These are phyloP conservation scores for Diaporthe citrichinensis DNA, from an alignment of 2,329 filamentous ascomycete species.

Conservation along the genomic window DNA sequence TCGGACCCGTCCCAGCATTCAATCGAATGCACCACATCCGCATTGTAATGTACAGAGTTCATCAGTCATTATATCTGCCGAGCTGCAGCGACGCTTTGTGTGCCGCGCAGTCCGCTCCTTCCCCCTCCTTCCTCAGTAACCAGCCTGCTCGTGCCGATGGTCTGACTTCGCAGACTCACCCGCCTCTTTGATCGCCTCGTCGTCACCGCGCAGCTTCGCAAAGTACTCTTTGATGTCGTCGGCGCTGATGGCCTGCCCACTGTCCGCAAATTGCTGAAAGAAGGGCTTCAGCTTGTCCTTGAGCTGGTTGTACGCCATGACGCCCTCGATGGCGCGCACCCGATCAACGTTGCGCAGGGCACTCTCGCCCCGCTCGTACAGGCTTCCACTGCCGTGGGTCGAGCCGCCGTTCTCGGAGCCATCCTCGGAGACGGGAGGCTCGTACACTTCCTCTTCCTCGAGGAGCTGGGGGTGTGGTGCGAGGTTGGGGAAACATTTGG, in stretches of 20 bases:
- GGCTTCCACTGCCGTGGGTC: constrained; percentile 80
- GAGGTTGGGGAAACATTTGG: constrained; percentile 82
- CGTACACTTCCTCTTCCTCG: constrained; percentile 94
- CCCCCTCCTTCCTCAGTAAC: constrained; percentile 56
- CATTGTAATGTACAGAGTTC: constrained; percentile 35
- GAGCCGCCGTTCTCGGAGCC: constrained; percentile 69
- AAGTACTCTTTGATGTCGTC: constrained; percentile 98
- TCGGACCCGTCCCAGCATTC: constrained; percentile 1
- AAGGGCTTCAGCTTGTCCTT: constrained; percentile 97
- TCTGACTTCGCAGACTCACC: constrained; percentile 64
- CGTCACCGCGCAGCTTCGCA: constrained; percentile 92
- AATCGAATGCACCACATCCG: background rate
- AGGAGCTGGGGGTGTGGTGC: constrained; percentile 83
- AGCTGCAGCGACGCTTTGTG: background rate
- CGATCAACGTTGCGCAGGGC: constrained; percentile 93
- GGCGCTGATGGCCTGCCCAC: constrained; percentile 86
- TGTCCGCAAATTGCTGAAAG: constrained; percentile 93
- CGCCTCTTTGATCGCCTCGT: constrained; percentile 77
- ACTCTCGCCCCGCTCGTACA: constrained; percentile 93
- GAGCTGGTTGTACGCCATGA: constrained; percentile 97
- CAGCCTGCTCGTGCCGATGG: constrained; percentile 65
- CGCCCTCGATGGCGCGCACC: constrained; percentile 93
- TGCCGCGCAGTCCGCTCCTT: background rate
- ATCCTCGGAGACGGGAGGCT: constrained; percentile 85
- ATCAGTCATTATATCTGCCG: constrained; percentile 29